Conservation (phyloP, 352 stramenopile species). For the Phytophthora nicotianae region DNA sequence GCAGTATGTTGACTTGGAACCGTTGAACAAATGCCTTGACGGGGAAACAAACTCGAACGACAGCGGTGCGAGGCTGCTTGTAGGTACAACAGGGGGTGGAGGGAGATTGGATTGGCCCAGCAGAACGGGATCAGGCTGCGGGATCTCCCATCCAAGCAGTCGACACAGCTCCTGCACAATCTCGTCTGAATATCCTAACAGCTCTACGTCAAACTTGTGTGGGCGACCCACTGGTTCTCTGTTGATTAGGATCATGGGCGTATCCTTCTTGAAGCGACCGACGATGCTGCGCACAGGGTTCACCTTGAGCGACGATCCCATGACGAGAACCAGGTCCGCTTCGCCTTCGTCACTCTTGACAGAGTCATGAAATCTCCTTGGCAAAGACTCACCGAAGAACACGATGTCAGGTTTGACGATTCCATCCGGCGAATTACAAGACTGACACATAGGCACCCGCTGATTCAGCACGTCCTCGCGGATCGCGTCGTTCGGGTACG, state of each 20-base stretch:
- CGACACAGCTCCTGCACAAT: slow-evolving; percentile 85
- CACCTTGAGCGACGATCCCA: slow-evolving; percentile 98
- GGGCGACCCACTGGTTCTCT: slow-evolving; percentile 80
- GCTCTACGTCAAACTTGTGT: slow-evolving; percentile 85
- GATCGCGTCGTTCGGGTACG: slow-evolving; percentile 86
- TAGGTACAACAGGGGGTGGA: slow-evolving; percentile 22
- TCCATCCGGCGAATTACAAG: slow-evolving; percentile 77
- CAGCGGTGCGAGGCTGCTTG: slow-evolving; percentile 38
- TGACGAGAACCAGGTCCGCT: slow-evolving; percentile 98
- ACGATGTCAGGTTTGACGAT: slow-evolving; percentile 98
- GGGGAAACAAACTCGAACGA: slow-evolving; percentile 73
- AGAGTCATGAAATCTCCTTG: slow-evolving; percentile 88
- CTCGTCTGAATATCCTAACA: slow-evolving; percentile 85
- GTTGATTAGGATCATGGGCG: slow-evolving; percentile 88
- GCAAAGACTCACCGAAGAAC: slow-evolving; percentile 97
- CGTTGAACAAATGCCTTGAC: slow-evolving; percentile 78
- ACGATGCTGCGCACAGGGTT: slow-evolving; percentile 93
- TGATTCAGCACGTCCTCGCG: slow-evolving; percentile 81
- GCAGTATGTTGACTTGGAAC: slow-evolving; percentile 63
- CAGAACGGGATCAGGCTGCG: slow-evolving; percentile 67
- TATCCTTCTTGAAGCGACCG: slow-evolving; percentile 78
- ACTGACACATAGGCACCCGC: slow-evolving; percentile 79
- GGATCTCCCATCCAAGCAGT: slow-evolving; percentile 79
- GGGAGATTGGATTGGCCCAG: slow-evolving; percentile 68
- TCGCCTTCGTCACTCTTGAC: slow-evolving; percentile 81